A percentile compares a stretch with the other conserved stretches of the same genome.
Evolutionary conservation across 768 basidiomycete species (phyloP).

Genomic region (Leccinum imitatum): DNA sequence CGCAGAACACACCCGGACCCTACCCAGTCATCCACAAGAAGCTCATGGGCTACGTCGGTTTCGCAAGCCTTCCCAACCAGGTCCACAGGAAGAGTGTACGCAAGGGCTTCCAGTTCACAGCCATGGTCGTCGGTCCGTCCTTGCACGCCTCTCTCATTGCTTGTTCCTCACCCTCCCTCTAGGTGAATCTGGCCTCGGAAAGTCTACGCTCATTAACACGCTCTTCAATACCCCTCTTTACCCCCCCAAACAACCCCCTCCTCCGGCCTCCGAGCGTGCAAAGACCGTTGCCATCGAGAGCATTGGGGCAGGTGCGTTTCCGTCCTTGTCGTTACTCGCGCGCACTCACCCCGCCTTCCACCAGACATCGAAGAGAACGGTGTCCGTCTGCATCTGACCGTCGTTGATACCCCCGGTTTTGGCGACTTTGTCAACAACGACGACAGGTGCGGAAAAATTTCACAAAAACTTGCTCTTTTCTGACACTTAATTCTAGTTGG

Average conservation of each 20-base stretch:
- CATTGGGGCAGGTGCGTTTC: slow-evolving; percentile 84
- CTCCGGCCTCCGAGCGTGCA: slow-evolving; percentile 82
- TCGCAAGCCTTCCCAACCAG: slow-evolving; percentile 98
- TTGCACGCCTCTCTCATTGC: not conserved
- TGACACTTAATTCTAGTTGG: slow-evolving; percentile 62
- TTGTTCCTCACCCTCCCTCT: slow-evolving; percentile 6
- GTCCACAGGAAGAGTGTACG: slow-evolving; percentile 97
- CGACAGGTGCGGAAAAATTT: slow-evolving; percentile 64
- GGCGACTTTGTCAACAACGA: slow-evolving; percentile 99
- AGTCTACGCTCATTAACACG: slow-evolving; percentile 98
- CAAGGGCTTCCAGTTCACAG: slow-evolving; percentile 98
- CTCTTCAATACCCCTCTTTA: slow-evolving; percentile 97
- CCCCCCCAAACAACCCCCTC: slow-evolving; percentile 79
- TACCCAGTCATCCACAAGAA: slow-evolving; percentile 74
- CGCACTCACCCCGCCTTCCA: slow-evolving; percentile 24
- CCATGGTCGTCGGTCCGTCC: slow-evolving; percentile 96
- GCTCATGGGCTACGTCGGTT: slow-evolving; percentile 92
- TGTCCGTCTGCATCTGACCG: slow-evolving; percentile 94
- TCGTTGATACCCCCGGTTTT: slow-evolving; percentile 98
- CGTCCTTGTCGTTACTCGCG: not conserved
- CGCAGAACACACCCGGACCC: slow-evolving; percentile 30
- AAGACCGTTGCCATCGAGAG: slow-evolving; percentile 98
- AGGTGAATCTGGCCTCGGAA: slow-evolving; percentile 98
- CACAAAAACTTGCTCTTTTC: slow-evolving; percentile 11
- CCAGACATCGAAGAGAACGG: slow-evolving; percentile 99